These are phyloP conservation scores for Kodamaea restingae DNA, from an alignment of 805 yeast genomes.

Conservation along the genomic window DNA sequence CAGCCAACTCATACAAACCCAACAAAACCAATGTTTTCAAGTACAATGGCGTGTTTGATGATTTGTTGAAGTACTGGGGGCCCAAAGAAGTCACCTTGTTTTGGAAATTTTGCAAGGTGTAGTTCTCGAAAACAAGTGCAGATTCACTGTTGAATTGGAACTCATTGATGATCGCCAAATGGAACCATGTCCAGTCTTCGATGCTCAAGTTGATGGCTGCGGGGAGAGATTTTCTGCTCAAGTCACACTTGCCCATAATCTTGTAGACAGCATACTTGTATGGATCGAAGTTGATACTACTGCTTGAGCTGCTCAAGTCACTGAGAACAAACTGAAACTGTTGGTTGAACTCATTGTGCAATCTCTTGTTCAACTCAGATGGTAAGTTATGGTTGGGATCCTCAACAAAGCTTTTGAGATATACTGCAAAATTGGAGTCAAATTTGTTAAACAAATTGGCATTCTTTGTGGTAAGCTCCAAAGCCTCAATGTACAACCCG, in stretches of 20 bases:
- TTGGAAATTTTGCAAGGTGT: constrained; percentile 72
- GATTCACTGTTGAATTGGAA: constrained; percentile 24
- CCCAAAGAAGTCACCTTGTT: constrained; percentile 69
- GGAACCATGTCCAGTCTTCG: constrained; percentile 98
- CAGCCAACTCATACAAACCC: constrained; percentile 81
- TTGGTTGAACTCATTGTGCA: constrained; percentile 79
- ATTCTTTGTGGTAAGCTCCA: constrained; percentile 60
- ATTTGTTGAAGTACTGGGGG: constrained; percentile 60
- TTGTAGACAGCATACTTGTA: constrained; percentile 87
- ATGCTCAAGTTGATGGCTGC: constrained; percentile 67
- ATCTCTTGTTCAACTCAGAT: constrained; percentile 60
- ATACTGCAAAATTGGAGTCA: constrained; percentile 79
- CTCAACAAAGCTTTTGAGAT: constrained; percentile 59
- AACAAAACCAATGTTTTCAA: constrained; percentile 67
- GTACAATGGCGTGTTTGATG: constrained; percentile 64
- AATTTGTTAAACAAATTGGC: constrained; percentile 74
- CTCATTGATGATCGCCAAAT: constrained; percentile 71
- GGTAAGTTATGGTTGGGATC: constrained; percentile 58
- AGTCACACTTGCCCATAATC: constrained; percentile 84
- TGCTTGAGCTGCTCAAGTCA: constrained; percentile 22
- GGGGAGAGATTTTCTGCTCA: constrained; percentile 63
- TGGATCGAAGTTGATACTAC: constrained; percentile 58
- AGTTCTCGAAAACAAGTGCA: constrained; percentile 63
- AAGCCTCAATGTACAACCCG: constrained; percentile 77
- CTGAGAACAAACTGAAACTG: constrained; percentile 63